These are phyloP conservation scores for Schwanniomyces occidentalis DNA, from an alignment of 805 yeast genomes.

Conservation along the genomic window DNA sequence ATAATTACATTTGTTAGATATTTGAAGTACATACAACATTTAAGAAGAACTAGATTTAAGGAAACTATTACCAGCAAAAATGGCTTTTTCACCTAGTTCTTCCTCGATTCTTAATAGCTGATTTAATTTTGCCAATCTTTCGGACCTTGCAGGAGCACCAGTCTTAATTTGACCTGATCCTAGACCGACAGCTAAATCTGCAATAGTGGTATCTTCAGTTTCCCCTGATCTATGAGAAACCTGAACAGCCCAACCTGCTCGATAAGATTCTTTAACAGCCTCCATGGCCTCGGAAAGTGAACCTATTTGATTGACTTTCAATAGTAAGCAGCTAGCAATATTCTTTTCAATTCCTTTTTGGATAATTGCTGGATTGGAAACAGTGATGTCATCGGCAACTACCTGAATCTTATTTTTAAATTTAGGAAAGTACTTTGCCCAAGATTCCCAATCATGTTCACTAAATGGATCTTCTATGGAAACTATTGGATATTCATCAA, in stretches of 20 bases:
- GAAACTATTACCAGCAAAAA: constrained; percentile 18
- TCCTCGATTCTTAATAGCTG: constrained; percentile 24
- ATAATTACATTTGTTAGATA: too few relatives aligned
- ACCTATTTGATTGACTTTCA: constrained; percentile 26
- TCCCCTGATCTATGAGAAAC: constrained; percentile 26
- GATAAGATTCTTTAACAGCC: constrained; percentile 16
- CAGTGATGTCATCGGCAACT: constrained; percentile 24
- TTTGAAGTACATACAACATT: too few relatives aligned
- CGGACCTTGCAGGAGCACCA: constrained; percentile 25
- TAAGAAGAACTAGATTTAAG: too few relatives aligned
- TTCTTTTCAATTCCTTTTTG: constrained; percentile 19
- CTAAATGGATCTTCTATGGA: constrained; percentile 24
- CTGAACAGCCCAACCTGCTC: constrained; percentile 20
- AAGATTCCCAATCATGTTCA: constrained; percentile 24
- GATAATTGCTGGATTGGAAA: constrained; percentile 21
- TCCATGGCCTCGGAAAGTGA: constrained; percentile 19
- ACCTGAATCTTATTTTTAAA: constrained; percentile 15
- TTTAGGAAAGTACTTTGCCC: constrained; percentile 16
- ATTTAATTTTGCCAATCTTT: constrained; percentile 23
- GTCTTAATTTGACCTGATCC: constrained; percentile 23
- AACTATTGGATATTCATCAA: constrained; percentile 20
- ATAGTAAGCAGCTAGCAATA: constrained; percentile 20
- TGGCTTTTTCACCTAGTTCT: constrained; percentile 18
- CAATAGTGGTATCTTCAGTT: constrained; percentile 23
- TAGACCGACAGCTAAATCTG: constrained; percentile 23